phyloP scores from a whole-genome alignment of 2,329 filamentous ascomycete genomes.

The Rutstroemia sp. region DNA sequence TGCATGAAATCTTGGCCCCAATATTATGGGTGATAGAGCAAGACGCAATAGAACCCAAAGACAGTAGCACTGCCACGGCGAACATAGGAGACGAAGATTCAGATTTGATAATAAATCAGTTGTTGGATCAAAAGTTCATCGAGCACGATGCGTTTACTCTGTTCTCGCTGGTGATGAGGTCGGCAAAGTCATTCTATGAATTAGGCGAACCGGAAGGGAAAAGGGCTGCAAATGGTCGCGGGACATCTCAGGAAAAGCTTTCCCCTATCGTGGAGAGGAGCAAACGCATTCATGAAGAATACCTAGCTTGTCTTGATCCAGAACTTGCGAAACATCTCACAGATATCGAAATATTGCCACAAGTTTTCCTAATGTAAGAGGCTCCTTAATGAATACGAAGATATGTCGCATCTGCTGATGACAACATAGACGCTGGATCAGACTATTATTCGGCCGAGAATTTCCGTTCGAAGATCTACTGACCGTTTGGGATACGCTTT shows the following conservation, averaged over 20 bases:
- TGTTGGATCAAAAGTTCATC: constrained; percentile 65
- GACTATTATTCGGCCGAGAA: constrained; percentile 86
- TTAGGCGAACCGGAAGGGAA: constrained; percentile 35
- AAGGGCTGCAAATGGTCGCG: constrained; percentile 24
- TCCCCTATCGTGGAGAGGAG: constrained; percentile 80
- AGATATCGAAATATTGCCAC: constrained; percentile 82
- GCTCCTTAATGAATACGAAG: background rate
- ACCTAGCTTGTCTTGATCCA: constrained; percentile 72
- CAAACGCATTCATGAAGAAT: constrained; percentile 76
- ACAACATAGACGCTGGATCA: constrained; percentile 64
- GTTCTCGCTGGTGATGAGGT: constrained; percentile 83
- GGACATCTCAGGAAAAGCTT: constrained; percentile 31
- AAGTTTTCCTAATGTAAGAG: constrained; percentile 86
- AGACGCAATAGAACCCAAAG: constrained; percentile 59
- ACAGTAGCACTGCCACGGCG: constrained; percentile 29
- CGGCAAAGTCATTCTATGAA: constrained; percentile 80
- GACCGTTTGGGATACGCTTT: constrained; percentile 82
- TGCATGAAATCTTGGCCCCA: constrained; percentile 93
- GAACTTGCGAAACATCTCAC: constrained; percentile 74
- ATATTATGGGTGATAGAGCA: constrained; percentile 77
- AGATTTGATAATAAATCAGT: constrained; percentile 43
- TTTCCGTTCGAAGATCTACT: constrained; percentile 84
- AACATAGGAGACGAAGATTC: background rate
- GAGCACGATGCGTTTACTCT: constrained; percentile 89
- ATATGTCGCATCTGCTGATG: constrained; percentile 2